Evolutionary conservation across 495 filamentous ascomycete genomes (phyloP), one percentile per base, ranked within the genome.

Genomic region (Lepidopterella palustris): DNA sequence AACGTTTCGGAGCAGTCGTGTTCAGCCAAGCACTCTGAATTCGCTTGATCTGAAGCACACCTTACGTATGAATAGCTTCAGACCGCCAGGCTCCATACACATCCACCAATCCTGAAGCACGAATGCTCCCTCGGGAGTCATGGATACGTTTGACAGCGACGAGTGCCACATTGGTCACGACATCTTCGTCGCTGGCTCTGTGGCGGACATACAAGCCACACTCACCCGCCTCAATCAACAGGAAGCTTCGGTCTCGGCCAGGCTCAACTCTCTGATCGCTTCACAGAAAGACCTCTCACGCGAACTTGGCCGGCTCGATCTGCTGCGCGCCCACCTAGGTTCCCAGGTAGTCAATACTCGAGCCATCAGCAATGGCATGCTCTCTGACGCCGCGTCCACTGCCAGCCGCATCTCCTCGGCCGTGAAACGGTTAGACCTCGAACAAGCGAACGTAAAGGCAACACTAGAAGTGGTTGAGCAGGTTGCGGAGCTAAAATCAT

Each of bases 381-480:
- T 98, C 53, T 86, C 88, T 47, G 80, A 82, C 27, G 90, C 95
- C 39, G 84, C 95, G 5, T 78, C 84, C 26, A 96, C 92, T 32
- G 93, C 95, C n/a, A 80, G 82, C 18, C 86, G 88, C 53, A 89
- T 97, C 64, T 93, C 90, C 13, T 79, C 79, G 65, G 87, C 90
- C 11, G 93, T 98, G 42, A 88, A 88, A 60, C 78, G 82, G 9
- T 82, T 98, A 15, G 93, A 98, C 68, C 77, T 87, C 13, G 93
- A 97, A 73, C 92, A 97, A 74, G 83, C 86, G 10, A 82, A 89
- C 27, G 95, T 97, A 6, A 88, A 90, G 64, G 85, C 88, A 24
- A 97, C 95, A 5, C 75, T 98, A 50, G 84, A 86, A 32, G 91
- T 98, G 23, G 93, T 97, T 3, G 92, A 97, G 68, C 92, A 96